Base-by-base conservation (phyloP, 1,284 basidiomycete species). In the Grifola frondosa region DNA sequence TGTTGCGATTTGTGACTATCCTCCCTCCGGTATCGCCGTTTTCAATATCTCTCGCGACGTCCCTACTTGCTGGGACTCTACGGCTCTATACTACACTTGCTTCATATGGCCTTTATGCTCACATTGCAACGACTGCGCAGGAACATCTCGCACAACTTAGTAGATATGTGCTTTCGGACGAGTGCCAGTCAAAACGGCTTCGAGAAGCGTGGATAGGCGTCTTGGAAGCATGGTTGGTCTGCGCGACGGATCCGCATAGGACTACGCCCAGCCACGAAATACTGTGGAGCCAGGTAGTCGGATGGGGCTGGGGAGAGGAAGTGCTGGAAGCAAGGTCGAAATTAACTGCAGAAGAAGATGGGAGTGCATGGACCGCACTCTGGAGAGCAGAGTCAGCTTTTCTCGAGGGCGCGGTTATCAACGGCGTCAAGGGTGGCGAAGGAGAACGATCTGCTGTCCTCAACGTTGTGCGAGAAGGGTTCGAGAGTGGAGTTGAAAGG, bases 181-280 rank as follows among this genome's bases (percentile, higher is more conserved):
- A 59, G 6, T 73, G 70, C 50, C 53, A 49, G 3, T 73, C 69
- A 1, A 46, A 42, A 13, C 55, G 53, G 3, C 58, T 83, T 13
- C 63, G 67, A 25, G 53, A 61, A 20, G 69, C 75, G 9, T 91
- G 77, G 78, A 66, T 67, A 11, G 62, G 60, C 30, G 63, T 91
- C 4, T 55, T 91, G 2, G 76, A 80, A 41, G 68, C 75, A 0
- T 97, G 93, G 93, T 86, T 75, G 6, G 72, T 80, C 1, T 95
- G 91, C 53, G 90, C 93, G 0, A 77, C 81, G 16, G 89, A 97
- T 60, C 94, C 95, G 2, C 95, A 98, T 62, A 73, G 77, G 44
- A 95, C 92, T 6, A 86, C 82, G 6, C 91, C 90, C 0, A 75
- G 75, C 13, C 94, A 98, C 63, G 91, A 92, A 46, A 81, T 97